Conservation (phyloP, 441 rosid genomes). For the Populus tomentosa region DNA sequence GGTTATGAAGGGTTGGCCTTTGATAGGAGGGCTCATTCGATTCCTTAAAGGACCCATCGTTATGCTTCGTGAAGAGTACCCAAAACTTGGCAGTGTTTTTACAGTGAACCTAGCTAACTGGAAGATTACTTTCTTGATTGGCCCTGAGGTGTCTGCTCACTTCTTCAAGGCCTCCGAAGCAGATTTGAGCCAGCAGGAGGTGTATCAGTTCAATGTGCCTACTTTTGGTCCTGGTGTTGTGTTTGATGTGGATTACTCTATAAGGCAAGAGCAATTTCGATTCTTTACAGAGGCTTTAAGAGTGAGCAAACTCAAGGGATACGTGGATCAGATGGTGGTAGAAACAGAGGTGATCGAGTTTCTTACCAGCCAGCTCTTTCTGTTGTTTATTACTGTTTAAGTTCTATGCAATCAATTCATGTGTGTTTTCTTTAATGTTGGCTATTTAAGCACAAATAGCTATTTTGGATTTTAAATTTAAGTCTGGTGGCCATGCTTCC, state of each 20-base stretch:
- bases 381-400: neutral
- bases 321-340: constrained; percentile 94
- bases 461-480: neutral
- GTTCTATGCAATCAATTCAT: neutral
- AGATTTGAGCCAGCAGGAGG: constrained; percentile 98
- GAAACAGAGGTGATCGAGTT: constrained; percentile 69
- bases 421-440: neutral
- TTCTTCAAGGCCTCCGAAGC: constrained; percentile 92
- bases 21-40: constrained; percentile 66
- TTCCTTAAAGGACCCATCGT: constrained; percentile 86
- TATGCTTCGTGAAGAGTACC: constrained; percentile 87
- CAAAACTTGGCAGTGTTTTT: constrained; percentile 94
- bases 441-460: neutral
- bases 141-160: constrained; percentile 96
- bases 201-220: constrained; percentile 96
- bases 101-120: constrained; percentile 64
- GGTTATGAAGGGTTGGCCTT: constrained; percentile 54
- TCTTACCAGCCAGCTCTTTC: neutral
- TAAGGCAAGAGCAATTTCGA: constrained; percentile 96
- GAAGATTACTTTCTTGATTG: constrained; percentile 90
- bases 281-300: constrained; percentile 92
- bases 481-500: neutral
- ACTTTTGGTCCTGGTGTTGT: constrained; percentile 99
- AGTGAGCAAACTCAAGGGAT: constrained; percentile 78
- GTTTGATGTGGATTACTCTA: constrained; percentile 85